These are phyloP conservation scores for Chalara sp. DNA, from an alignment of 2,329 filamentous ascomycete species.

Conservation along the genomic window DNA sequence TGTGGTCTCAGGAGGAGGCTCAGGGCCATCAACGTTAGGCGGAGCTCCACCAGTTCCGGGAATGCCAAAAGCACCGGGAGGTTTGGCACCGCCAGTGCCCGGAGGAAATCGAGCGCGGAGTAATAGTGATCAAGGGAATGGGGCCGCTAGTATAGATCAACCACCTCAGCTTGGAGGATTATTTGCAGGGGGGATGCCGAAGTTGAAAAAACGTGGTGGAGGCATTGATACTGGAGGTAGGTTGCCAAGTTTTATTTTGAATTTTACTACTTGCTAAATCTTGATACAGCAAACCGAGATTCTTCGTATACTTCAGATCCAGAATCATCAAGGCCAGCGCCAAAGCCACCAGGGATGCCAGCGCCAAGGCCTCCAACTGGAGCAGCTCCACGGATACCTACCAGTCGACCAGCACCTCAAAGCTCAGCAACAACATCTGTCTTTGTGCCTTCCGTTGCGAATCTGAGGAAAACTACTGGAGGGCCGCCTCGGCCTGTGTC, in stretches of 20 bases:
- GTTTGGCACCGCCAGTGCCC: slow-evolving; percentile 66
- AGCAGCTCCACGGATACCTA: slow-evolving; percentile 40
- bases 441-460: slow-evolving; percentile 48
- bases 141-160: slow-evolving; percentile 41
- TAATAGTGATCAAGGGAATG: slow-evolving; percentile 67
- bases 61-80: slow-evolving; percentile 50
- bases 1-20: slow-evolving; percentile 38
- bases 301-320: slow-evolving; percentile 77
- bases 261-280: slow-evolving; percentile 15
- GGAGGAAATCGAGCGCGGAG: slow-evolving; percentile 65
- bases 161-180: slow-evolving; percentile 80
- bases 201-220: slow-evolving; percentile 80
- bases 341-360: slow-evolving; percentile 45
- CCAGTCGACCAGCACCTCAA: slow-evolving; percentile 35
- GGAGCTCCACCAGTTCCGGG: slow-evolving; percentile 78
- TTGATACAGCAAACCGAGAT: slow-evolving; percentile 49
- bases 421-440: slow-evolving; percentile 41
- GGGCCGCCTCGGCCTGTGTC: slow-evolving; percentile 51
- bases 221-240: slow-evolving; percentile 67
- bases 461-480: slow-evolving; percentile 51
- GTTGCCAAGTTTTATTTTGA: not conserved
- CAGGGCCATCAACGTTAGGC: slow-evolving; percentile 55
- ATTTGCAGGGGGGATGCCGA: slow-evolving; percentile 93
- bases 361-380: slow-evolving; percentile 53
- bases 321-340: slow-evolving; percentile 56